Evolutionary conservation across 1,139 yeast genomes (phyloP).

Genomic region (Pneumocystis canis): DNA sequence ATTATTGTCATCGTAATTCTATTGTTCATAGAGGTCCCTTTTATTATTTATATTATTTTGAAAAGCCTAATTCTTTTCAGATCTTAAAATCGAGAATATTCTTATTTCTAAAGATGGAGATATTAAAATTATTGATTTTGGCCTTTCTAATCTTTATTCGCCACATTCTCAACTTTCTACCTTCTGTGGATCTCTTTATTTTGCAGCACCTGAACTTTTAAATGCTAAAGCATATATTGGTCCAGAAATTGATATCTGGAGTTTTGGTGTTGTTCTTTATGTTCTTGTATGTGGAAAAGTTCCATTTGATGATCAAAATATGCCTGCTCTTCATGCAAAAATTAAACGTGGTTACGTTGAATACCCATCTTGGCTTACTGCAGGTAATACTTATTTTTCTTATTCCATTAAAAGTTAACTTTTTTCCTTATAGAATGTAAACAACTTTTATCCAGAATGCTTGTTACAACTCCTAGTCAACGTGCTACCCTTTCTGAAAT

Average conservation of each 20-base stretch:
- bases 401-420: neutral
- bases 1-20: slow-evolving; percentile 82
- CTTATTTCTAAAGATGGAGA: slow-evolving; percentile 90
- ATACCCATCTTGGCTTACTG: slow-evolving; percentile 69
- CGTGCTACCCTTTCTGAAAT: slow-evolving; percentile 74
- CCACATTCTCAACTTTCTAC: slow-evolving; percentile 65
- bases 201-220: slow-evolving; percentile 94
- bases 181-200: slow-evolving; percentile 91
- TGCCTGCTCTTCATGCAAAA: slow-evolving; percentile 83
- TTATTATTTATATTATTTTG: neutral
- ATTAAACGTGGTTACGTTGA: slow-evolving; percentile 87
- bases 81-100: slow-evolving; percentile 87
- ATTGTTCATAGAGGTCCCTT: slow-evolving; percentile 62
- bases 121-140: slow-evolving; percentile 89
- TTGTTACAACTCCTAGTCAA: slow-evolving; percentile 71
- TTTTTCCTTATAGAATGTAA: slow-evolving; percentile 41
- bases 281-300: slow-evolving; percentile 95
- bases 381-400: slow-evolving; percentile 16
- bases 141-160: slow-evolving; percentile 75
- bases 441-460: slow-evolving; percentile 73
- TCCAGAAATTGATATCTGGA: slow-evolving; percentile 98
- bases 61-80: slow-evolving; percentile 24
- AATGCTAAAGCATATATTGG: slow-evolving; percentile 88
- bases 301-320: slow-evolving; percentile 93
- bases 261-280: slow-evolving; percentile 88